Conservation (phyloP, 257 asterid genomes). For the Oldenlandia corymbosa region DNA sequence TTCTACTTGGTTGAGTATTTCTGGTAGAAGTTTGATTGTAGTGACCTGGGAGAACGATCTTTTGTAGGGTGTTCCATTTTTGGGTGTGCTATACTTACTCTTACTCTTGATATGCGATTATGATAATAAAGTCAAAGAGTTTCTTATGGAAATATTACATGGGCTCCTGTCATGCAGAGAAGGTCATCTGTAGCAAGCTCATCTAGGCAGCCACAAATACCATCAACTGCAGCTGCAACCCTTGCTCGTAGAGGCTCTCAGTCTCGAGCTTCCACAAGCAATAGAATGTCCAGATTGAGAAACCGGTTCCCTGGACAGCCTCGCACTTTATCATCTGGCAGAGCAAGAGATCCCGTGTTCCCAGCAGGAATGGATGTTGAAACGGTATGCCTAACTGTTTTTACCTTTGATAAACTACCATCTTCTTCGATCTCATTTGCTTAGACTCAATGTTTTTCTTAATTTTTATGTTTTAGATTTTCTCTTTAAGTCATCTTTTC, state of each 20-base stretch:
- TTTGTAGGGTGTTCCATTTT: background rate
- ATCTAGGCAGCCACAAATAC: constrained; percentile 44
- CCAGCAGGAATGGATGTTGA: constrained; percentile 81
- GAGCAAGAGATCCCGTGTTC: constrained; percentile 49
- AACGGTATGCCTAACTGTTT: constrained; percentile 48
- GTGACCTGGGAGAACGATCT: background rate
- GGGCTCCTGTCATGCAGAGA: constrained; percentile 45
- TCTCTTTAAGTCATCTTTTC: too few relatives aligned
- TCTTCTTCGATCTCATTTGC: too few relatives aligned
- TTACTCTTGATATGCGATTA: background rate
- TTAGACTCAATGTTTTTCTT: too few relatives aligned
- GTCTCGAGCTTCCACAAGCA: constrained; percentile 37
- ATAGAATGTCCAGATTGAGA: constrained; percentile 63
- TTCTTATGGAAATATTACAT: too few relatives aligned
- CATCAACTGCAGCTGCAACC: constrained; percentile 34
- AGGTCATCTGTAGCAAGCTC: constrained; percentile 27
- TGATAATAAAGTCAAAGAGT: background rate
- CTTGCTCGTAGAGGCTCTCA: constrained; percentile 41
- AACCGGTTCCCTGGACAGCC: constrained; percentile 68
- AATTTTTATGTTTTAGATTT: too few relatives aligned
- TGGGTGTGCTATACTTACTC: background rate
- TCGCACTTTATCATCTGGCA: constrained; percentile 38
- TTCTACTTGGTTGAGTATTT: too few relatives aligned
- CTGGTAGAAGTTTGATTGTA: background rate
- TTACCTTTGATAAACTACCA: too few relatives aligned